phyloP scores from a whole-genome alignment of 495 filamentous ascomycete genomes.

The Penicillium daleae region DNA sequence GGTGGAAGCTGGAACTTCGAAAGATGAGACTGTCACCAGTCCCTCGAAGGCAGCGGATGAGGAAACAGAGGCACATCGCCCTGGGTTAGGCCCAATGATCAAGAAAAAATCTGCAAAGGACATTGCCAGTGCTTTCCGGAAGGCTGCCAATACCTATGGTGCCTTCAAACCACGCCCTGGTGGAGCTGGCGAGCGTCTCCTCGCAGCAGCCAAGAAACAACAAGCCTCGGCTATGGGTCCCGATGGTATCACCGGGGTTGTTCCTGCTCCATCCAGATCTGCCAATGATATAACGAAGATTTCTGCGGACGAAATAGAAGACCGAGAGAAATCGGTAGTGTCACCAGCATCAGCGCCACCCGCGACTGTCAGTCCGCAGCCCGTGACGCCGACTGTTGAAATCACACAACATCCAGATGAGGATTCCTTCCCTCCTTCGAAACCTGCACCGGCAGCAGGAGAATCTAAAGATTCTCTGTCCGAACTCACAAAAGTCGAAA shows the following conservation, averaged over 20 bases:
- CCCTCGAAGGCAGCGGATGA: constrained; percentile 44
- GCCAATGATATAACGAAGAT: constrained; percentile 33
- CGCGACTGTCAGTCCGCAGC: constrained; percentile 25
- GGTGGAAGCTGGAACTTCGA: neutral
- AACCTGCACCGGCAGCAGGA: constrained; percentile 39
- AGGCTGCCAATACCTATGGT: constrained; percentile 78
- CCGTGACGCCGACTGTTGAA: constrained; percentile 41
- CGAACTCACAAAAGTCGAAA: constrained; percentile 30
- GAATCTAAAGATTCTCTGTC: constrained; percentile 40
- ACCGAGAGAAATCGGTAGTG: constrained; percentile 22
- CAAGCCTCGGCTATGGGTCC: constrained; percentile 62
- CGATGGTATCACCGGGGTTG: constrained; percentile 86
- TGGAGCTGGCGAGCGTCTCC: constrained; percentile 75
- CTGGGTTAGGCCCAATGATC: constrained; percentile 89
- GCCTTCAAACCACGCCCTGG: constrained; percentile 85
- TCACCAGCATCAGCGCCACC: constrained; percentile 13
- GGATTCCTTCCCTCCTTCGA: constrained; percentile 21
- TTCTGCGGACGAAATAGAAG: constrained; percentile 22
- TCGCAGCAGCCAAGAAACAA: constrained; percentile 55
- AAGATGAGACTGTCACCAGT: neutral
- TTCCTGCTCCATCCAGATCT: constrained; percentile 69
- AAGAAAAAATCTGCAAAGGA: constrained; percentile 74
- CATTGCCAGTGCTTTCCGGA: constrained; percentile 77
- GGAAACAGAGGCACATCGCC: constrained; percentile 58
- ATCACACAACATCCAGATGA: constrained; percentile 39